Evolutionary conservation across 495 filamentous ascomycete genomes (phyloP), one percentile per base, ranked within the genome.

Genomic region (Neurospora terricola): DNA sequence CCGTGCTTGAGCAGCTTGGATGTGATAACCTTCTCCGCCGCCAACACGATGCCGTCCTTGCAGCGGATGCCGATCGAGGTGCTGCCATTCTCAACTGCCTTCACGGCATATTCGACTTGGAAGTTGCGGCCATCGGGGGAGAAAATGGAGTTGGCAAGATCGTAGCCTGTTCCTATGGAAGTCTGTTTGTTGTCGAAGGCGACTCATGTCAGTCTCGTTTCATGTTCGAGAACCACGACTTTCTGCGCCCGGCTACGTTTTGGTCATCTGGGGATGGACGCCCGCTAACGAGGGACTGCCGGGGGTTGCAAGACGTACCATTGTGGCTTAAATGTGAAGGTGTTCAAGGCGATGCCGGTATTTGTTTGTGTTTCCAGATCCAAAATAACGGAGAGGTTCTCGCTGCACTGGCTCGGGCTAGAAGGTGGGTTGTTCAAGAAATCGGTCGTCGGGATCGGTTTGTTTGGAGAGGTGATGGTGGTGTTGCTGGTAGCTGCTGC

Each of bases 81-180:
- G 78, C 96, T 95, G 73, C 96, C 96, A 80, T 97, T 98, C 86
- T 99, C 96, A 70, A 99, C 96, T 74, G 96, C 96, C 87, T 99
- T 99, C 72, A 96, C 90, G 73, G 96, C 96, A 84, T 99, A 99
- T 87, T 99, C 96, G 81, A 98, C 96, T 84, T 99, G 96, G 82
- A 99, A 99, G 84, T 99, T 99, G 76, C 96, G 91, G 82, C 96
- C 96, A 86, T 99, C 96, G 72, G 96, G 96, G 42, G 94, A 98
- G 87, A 98, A 99, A 84, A 98, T 94, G 78, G 96, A 98, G 88
- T 99, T 99, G 78, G 93, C 92, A 80, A 99, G 92, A 89, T 99
- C 96, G 85, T 99, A 99, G 79, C 96, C 96, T 78, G 96, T 99
- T 81, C 96, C 96, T 90, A 99, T 99, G 78, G 96, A 99, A 79